These are phyloP conservation scores for Suillus clintonianus DNA, from an alignment of 768 basidiomycete species.

Conservation along the genomic window DNA sequence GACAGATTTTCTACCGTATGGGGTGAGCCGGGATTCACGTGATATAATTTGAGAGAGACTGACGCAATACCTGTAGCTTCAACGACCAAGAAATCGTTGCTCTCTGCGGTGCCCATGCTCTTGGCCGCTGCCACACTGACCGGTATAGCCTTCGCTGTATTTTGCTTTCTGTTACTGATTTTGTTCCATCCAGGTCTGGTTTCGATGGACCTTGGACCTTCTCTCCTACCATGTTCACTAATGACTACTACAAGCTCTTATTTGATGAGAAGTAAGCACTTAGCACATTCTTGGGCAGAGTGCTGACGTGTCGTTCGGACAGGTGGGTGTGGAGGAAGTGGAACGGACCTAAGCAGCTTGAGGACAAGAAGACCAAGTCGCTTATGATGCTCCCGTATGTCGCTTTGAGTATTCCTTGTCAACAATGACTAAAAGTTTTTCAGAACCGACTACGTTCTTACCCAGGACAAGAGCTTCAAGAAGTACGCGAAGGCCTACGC, in stretches of 20 bases:
- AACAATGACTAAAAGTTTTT: neutral
- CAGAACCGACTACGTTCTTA: constrained; percentile 86
- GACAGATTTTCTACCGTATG: constrained; percentile 72
- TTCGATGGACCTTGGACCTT: constrained; percentile 96
- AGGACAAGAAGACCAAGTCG: constrained; percentile 85
- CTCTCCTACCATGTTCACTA: constrained; percentile 85
- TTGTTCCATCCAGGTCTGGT: constrained; percentile 49
- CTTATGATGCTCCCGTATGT: constrained; percentile 97
- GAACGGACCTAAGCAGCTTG: constrained; percentile 89
- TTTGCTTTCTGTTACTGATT: neutral
- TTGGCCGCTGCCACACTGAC: constrained; percentile 91
- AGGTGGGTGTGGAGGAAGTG: constrained; percentile 96
- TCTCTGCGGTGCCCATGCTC: constrained; percentile 90
- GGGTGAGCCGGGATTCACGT: constrained; percentile 39
- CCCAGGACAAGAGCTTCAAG: constrained; percentile 91
- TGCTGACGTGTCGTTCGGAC: neutral
- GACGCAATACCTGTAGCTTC: constrained; percentile 46
- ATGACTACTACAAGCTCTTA: constrained; percentile 85
- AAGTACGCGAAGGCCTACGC: constrained; percentile 88
- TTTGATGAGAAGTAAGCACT: constrained; percentile 74
- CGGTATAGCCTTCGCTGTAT: constrained; percentile 39
- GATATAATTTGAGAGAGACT: neutral
- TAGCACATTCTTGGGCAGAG: neutral
- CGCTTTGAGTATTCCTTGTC: neutral
- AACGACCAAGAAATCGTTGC: constrained; percentile 98